Evolutionary conservation across 768 basidiomycete genomes (phyloP), one percentile per base, ranked within the genome.

Genomic region (Rhizopogon roseolus): DNA sequence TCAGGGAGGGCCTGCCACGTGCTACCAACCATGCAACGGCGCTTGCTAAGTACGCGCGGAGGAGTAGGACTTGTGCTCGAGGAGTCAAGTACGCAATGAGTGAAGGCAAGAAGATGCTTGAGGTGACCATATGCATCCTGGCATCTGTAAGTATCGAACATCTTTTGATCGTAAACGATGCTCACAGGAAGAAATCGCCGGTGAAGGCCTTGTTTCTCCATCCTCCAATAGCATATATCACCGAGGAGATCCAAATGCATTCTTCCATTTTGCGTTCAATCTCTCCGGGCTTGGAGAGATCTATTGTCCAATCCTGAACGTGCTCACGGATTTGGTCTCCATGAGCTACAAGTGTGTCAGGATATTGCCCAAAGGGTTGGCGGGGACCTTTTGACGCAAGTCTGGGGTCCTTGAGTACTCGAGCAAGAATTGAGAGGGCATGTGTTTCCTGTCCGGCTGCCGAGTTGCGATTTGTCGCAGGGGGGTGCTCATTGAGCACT

Each of bases 211-310:
- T 41, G 4, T 1, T 77, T 78, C 28, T 76, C 72, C 64, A 81
- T 3, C 81, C 85, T 8, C 75, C 77, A 19, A 82, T 68, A 2
- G 76, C 81, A 57, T 83, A 89, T 13, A 84, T 60, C 13, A 86
- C 53, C 0, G 70, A 69, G 41, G 72, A 76, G 19, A 76, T 66
- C 81, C 85, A 89, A 6, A 71, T 62, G 4, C 90, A 57, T 59
- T 90, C 86, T 58, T 84, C 82, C 32, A 84, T 72, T 64, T 86
- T 88, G 19, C 71, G 65, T 17, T 75, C 72, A 4, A 82, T 59
- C 57, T 76, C 71, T 40, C 68, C 59, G 32, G 73, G 58, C 50
- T 70, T 56, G 41, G 56, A 54, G 41, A 67, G 54, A 53, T 80
- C 67, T n/a, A 76, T 39, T 3, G 64, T 72, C 82, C 82, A 84